Base-by-base conservation (phyloP, 768 basidiomycete genomes). In the Exidia glandulosa region DNA sequence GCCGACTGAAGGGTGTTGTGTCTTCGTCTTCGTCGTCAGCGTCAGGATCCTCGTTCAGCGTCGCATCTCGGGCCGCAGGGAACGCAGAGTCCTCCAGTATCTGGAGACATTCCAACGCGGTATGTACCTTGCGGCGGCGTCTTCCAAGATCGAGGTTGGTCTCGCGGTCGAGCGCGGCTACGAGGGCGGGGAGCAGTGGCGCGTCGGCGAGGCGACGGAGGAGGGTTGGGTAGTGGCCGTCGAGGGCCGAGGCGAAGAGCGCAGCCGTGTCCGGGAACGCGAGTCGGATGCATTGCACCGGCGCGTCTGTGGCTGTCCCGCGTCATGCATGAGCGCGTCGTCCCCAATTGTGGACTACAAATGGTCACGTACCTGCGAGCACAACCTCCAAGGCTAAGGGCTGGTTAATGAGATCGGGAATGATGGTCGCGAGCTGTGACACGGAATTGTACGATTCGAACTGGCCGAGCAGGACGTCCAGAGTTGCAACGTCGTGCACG, bases 231-330 rank as follows among this genome's bases (percentile, higher is more conserved):
- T 54, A 54, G 30, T 29, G 30, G 25, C 50, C 50, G 19, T 54
- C 25, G 27, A 54, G 30, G 14, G 50, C 50, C 16, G 50, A 27
- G 27, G 50, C 7, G 25, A 54, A 14, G 12, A 27, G 9, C 7
- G 10, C 9, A 6, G 50, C 25, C 25, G 7, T 31, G 30, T 13
- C 25, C 30, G 25, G 25, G 50, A 54, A 54, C 50, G 50, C 23
- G 10, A 54, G 16, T 14, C 50, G 25, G 50, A 54, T 54, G 87
- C 3, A 75, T 97, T 48, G 92, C 94, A 31, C 90, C 91, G 31
- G 87, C 92, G 1, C 96, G 95, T 2, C 94, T 97, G 69, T 87
- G 88, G 75, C 90, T 98, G 50, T 89, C 96, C 74, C 94, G n/a
- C n/a, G n/a, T n/a, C n/a, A n/a, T n/a, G n/a, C n/a, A n/a, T n/a